These are phyloP conservation scores for Euphorbia peplus DNA, from an alignment of 345 rosid species.

Conservation along the genomic window DNA sequence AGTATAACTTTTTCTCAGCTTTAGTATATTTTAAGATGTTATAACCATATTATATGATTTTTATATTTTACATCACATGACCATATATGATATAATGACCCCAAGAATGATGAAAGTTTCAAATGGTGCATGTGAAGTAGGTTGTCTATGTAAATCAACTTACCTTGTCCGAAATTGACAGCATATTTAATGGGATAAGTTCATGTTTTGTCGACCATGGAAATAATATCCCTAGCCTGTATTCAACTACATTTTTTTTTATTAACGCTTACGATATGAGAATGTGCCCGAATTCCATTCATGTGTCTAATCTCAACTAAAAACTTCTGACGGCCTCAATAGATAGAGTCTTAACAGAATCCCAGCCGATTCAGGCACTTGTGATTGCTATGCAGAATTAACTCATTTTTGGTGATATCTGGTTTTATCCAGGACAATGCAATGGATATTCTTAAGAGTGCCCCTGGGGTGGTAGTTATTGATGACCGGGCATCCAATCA, in stretches of 20 bases:
- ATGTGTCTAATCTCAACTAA: neutral
- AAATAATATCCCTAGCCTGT: no score
- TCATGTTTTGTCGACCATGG: neutral
- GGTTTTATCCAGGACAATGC: conserved; percentile 59
- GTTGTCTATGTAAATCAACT: no score
- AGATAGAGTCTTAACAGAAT: neutral
- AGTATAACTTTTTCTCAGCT: no score
- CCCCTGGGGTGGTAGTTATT: conserved; percentile 77
- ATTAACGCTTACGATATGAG: neutral
- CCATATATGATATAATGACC: no score
- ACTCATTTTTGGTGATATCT: neutral
- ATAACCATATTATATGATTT: no score
- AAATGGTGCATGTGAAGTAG: no score
- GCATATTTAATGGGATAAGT: no score
- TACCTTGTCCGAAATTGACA: no score
- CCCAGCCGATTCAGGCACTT: neutral
- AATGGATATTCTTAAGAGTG: conserved; percentile 64
- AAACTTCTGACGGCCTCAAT: neutral
- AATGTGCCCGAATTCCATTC: neutral
- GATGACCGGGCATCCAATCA: conserved; percentile 76
- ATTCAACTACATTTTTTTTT: neutral
- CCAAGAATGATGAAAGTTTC: no score
- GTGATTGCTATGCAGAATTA: neutral
- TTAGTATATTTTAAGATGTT: no score
- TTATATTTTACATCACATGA: no score